Conservation (phyloP, 371 early-diverging fungal genomes). For the Paraphysoderma sedebokerense region DNA sequence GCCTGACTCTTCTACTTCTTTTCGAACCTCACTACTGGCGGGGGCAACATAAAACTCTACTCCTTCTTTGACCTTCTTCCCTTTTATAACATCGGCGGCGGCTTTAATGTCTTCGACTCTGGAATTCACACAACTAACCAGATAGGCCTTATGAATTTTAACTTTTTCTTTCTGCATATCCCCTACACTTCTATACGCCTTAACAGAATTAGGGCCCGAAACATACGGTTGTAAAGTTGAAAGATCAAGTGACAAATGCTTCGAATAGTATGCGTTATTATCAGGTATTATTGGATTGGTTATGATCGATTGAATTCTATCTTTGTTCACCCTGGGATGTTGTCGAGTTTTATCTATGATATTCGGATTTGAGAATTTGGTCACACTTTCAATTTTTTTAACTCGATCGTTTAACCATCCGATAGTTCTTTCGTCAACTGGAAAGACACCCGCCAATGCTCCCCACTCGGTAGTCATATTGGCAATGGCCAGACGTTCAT, state of each 20-base stretch:
- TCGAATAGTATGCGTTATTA: conserved; percentile 56
- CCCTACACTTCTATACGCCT: conserved; percentile 58
- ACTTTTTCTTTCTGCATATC: conserved; percentile 51
- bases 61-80: conserved; percentile 51
- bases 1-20: conserved; percentile 60
- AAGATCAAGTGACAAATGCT: conserved; percentile 72
- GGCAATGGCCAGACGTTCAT: conserved; percentile 83
- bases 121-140: conserved; percentile 88
- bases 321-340: conserved; percentile 52
- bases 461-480: conserved; percentile 99
- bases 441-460: conserved; percentile 88
- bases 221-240: conserved; percentile 68
- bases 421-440: conserved; percentile 61
- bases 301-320: conserved; percentile 32
- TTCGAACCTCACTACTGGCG: conserved; percentile 75
- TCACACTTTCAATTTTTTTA: conserved; percentile 6
- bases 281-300: conserved; percentile 32
- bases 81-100: conserved; percentile 68
- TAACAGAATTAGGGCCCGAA: conserved; percentile 89
- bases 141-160: conserved; percentile 80
- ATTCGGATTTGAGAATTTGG: conserved; percentile 1
- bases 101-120: conserved; percentile 67
- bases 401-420: conserved; percentile 33
- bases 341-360: not conserved
- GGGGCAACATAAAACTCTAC: conserved; percentile 93